These are phyloP conservation scores for Primulina eburnea DNA, from an alignment of 257 asterid species.

Conservation along the genomic window DNA sequence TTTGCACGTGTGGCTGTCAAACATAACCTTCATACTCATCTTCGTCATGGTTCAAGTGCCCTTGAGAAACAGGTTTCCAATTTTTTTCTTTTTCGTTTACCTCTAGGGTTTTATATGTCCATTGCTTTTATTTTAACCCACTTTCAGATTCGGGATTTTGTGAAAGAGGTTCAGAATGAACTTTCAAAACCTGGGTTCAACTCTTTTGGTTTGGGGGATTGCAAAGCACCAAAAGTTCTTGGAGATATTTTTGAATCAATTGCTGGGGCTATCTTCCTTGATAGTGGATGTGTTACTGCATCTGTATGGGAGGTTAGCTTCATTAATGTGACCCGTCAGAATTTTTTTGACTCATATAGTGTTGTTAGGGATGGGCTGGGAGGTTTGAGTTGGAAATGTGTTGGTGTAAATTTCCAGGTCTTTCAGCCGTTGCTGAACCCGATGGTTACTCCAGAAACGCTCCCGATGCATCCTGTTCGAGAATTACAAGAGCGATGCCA, in stretches of 20 bases:
- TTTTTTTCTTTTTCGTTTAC: constrained; percentile 9
- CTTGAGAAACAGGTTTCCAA: constrained; percentile 81
- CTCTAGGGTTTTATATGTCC: background rate
- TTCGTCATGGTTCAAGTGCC: constrained; percentile 96
- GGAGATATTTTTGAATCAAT: constrained; percentile 96
- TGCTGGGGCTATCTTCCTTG: constrained; percentile 99
- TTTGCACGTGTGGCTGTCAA: constrained; percentile 97
- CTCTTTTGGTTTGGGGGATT: constrained; percentile 97
- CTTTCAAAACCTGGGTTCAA: constrained; percentile 77
- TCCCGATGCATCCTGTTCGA: constrained; percentile 97
- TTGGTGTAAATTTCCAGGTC: constrained; percentile 45
- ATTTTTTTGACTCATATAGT: background rate
- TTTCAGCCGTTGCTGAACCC: constrained; percentile 89
- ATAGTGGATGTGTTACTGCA: constrained; percentile 71
- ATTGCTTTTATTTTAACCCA: constrained; percentile 2
- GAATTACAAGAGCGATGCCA: constrained; percentile 98
- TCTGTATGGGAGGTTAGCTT: constrained; percentile 84
- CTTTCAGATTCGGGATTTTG: constrained; percentile 85
- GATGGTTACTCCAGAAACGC: constrained; percentile 98
- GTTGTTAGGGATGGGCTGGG: constrained; percentile 14
- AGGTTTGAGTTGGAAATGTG: constrained; percentile 11
- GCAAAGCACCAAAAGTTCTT: constrained; percentile 99
- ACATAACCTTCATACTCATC: constrained; percentile 83
- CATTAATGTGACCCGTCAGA: constrained; percentile 14
- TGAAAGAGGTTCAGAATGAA: constrained; percentile 75